Conservation (phyloP, 2,329 filamentous ascomycete genomes). For the Diaporthe australafricana region DNA sequence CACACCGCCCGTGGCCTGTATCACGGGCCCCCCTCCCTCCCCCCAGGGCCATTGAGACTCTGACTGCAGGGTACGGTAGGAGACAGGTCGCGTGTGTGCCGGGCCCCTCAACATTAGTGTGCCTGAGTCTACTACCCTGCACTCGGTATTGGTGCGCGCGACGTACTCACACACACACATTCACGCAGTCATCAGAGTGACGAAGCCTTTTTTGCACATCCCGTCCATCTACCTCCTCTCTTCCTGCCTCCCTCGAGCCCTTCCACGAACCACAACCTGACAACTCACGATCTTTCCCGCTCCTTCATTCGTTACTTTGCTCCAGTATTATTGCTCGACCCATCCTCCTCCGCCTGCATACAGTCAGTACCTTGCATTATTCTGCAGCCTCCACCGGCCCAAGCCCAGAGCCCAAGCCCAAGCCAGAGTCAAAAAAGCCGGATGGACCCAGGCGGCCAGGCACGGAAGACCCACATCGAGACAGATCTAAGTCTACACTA, state of each 20-base stretch:
- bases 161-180: not conserved
- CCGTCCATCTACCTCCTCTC: not conserved
- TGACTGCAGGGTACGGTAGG: not conserved
- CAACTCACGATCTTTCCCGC: constrained; percentile 35
- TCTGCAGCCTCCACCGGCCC: constrained; percentile 9
- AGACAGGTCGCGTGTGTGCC: constrained; percentile 13
- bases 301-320: constrained; percentile 12
- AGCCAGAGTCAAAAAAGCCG: not conserved
- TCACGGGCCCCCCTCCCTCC: not conserved
- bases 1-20: not conserved
- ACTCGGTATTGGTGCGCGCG: constrained; percentile 14
- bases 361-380: constrained; percentile 15
- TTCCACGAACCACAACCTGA: constrained; percentile 32
- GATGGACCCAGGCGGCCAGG: constrained; percentile 9
- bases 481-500: constrained; percentile 15
- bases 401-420: not conserved
- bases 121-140: constrained; percentile 11
- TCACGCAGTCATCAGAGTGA: constrained; percentile 3
- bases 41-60: not conserved
- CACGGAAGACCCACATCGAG: constrained; percentile 8
- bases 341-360: not conserved
- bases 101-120: not conserved
- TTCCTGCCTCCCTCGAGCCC: constrained; percentile 11
- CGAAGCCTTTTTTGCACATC: not conserved
- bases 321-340: not conserved